Evolutionary conservation across 805 yeast species (phyloP).

Genomic region (Suhomyces prunicola): DNA sequence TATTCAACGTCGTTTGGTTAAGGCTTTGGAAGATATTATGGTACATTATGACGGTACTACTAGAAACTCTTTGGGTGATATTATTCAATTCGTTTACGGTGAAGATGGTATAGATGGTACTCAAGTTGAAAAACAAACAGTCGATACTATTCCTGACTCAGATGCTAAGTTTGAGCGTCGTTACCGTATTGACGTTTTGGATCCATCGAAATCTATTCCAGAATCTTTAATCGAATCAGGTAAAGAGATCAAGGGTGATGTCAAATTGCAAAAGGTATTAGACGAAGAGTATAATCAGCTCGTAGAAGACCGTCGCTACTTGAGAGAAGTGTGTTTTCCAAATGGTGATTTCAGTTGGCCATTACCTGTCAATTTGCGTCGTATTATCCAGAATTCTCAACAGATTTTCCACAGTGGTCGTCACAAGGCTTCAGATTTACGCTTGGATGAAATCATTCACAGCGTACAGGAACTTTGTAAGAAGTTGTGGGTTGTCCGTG

Average conservation of each 20-base stretch:
- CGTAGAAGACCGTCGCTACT: constrained; percentile 67
- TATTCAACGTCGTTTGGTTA: constrained; percentile 95
- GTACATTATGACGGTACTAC: constrained; percentile 98
- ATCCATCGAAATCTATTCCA: constrained; percentile 54
- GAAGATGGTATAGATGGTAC: constrained; percentile 99
- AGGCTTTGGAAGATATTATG: constrained; percentile 95
- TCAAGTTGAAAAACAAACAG: constrained; percentile 92
- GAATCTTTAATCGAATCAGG: constrained; percentile 84
- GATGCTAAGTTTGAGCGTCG: constrained; percentile 77
- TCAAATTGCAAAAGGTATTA: constrained; percentile 71
- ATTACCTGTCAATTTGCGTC: constrained; percentile 92
- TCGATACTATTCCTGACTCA: constrained; percentile 94
- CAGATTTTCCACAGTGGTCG: constrained; percentile 94
- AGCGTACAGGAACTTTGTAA: constrained; percentile 69
- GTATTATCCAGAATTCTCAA: constrained; percentile 95
- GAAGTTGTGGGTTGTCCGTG: constrained; percentile 76
- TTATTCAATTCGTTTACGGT: constrained; percentile 95
- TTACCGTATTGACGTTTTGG: constrained; percentile 84
- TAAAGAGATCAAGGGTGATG: constrained; percentile 84
- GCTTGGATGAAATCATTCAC: constrained; percentile 72
- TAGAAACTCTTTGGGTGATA: constrained; percentile 94
- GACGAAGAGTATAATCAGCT: constrained; percentile 86
- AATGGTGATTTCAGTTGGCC: constrained; percentile 98
- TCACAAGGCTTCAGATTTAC: constrained; percentile 84
- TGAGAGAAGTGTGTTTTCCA: constrained; percentile 78